Percentiles rank a stretch among this genome's conserved stretches.
Evolutionary conservation across 805 yeast genomes (phyloP).

Genomic region (Ogataea haglerorum): DNA sequence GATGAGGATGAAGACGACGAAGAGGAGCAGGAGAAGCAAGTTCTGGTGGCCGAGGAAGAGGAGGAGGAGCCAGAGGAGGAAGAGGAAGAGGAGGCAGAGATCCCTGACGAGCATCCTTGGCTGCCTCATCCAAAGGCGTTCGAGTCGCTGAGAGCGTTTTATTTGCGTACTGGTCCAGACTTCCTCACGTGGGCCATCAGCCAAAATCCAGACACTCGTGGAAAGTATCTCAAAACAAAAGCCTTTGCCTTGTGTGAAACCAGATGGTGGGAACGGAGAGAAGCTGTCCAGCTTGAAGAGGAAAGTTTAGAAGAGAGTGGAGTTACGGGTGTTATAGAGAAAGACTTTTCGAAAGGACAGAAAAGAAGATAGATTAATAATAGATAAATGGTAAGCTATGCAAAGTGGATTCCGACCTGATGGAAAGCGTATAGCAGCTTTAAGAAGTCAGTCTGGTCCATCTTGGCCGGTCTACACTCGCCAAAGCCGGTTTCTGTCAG

Average conservation of each 20-base stretch:
- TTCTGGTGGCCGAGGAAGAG: slow-evolving; percentile 40
- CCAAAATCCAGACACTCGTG: slow-evolving; percentile 79
- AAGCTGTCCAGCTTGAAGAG: slow-evolving; percentile 81
- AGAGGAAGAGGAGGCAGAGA: slow-evolving; percentile 56
- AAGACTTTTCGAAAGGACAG: slow-evolving; percentile 44
- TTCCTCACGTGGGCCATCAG: slow-evolving; percentile 93
- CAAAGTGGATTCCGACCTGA: slow-evolving; percentile 95
- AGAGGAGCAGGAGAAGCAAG: slow-evolving; percentile 42
- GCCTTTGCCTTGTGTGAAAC: slow-evolving; percentile 90
- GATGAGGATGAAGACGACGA: slow-evolving; percentile 66
- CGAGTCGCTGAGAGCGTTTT: slow-evolving; percentile 79
- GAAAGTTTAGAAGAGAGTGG: slow-evolving; percentile 92
- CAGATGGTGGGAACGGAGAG: slow-evolving; percentile 99
- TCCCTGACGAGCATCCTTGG: slow-evolving; percentile 95
- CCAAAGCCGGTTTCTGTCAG: slow-evolving; percentile 74
- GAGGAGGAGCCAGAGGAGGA: slow-evolving; percentile 69
- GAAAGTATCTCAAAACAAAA: slow-evolving; percentile 82
- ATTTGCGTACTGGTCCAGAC: slow-evolving; percentile 78
- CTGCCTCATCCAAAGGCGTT: slow-evolving; percentile 95
- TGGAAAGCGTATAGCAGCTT: slow-evolving; percentile 87
- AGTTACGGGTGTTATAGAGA: slow-evolving; percentile 81
- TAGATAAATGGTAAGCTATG: slow-evolving; percentile 38
- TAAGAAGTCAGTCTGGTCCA: slow-evolving; percentile 93
- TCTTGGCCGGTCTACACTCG: slow-evolving; percentile 87
- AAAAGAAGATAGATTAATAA: slow-evolving; percentile 48